Conservation (phyloP, 805 yeast species). For the Komagataella phaffii region DNA sequence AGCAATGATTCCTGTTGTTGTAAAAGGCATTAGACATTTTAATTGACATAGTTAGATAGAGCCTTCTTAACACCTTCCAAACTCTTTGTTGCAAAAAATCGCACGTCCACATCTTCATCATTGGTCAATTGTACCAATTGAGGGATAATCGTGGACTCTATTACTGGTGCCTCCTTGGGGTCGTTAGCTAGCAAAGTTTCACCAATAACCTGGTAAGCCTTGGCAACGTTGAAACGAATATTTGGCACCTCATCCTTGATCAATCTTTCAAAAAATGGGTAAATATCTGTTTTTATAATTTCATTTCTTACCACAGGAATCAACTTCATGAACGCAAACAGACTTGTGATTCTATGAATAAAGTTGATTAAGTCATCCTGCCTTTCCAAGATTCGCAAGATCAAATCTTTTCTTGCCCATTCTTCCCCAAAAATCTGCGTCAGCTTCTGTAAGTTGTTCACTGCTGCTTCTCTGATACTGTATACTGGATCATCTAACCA, state of each 20-base stretch:
- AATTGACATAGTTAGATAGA: neutral
- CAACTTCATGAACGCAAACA: constrained; percentile 76
- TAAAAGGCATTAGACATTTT: constrained; percentile 24
- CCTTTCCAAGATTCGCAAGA: constrained; percentile 53
- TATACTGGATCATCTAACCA: constrained; percentile 98
- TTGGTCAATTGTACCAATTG: constrained; percentile 47
- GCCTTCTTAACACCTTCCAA: constrained; percentile 20
- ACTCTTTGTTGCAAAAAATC: constrained; percentile 69
- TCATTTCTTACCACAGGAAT: constrained; percentile 54
- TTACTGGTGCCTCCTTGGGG: constrained; percentile 15
- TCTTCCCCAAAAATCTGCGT: constrained; percentile 82
- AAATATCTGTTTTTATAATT: constrained; percentile 47
- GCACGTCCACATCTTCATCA: constrained; percentile 83
- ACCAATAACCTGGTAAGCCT: constrained; percentile 53
- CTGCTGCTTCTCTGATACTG: constrained; percentile 95
- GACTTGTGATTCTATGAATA: constrained; percentile 82
- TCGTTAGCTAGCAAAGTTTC: constrained; percentile 29
- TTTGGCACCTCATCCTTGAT: constrained; percentile 82
- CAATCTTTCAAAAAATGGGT: constrained; percentile 69
- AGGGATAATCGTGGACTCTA: constrained; percentile 43
- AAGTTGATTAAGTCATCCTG: constrained; percentile 43
- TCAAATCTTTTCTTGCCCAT: constrained; percentile 83
- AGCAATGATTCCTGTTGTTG: constrained; percentile 48
- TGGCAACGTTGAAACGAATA: constrained; percentile 90
- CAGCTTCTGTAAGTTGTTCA: constrained; percentile 63